Conservation (phyloP, 2,329 filamentous ascomycete species). For the Botrytis paeoniae region DNA sequence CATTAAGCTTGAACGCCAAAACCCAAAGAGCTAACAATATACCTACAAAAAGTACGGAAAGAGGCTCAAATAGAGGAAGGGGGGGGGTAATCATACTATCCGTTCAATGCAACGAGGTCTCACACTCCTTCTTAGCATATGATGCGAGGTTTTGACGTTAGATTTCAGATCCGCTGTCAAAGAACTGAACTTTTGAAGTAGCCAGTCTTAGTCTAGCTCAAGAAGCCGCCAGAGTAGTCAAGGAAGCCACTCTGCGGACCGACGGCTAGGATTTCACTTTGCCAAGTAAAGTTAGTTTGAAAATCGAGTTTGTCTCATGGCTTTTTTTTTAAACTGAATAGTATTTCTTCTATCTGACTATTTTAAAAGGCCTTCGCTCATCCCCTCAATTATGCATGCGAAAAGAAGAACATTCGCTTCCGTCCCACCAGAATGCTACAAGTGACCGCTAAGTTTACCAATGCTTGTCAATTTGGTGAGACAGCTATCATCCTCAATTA, state of each 20-base stretch:
- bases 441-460: neutral
- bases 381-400: neutral
- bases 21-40: too few relatives aligned
- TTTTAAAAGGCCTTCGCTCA: neutral
- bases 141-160: neutral
- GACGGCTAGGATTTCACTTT: neutral
- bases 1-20: too few relatives aligned
- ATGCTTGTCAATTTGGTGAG: neutral
- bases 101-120: neutral
- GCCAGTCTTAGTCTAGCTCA: neutral
- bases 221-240: neutral
- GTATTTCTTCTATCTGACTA: too few relatives aligned
- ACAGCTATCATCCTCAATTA: neutral
- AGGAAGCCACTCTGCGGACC: neutral
- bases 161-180: too few relatives aligned
- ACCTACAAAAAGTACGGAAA: too few relatives aligned
- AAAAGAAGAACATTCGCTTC: too few relatives aligned
- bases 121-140: neutral
- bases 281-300: neutral
- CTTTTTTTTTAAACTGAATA: neutral
- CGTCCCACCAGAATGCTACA: neutral
- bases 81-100: too few relatives aligned
- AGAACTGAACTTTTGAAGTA: accelerated
- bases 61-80: too few relatives aligned
- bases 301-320: neutral